phyloP scores from a whole-genome alignment of 306 rosid species.

The Vigna mungo region DNA sequence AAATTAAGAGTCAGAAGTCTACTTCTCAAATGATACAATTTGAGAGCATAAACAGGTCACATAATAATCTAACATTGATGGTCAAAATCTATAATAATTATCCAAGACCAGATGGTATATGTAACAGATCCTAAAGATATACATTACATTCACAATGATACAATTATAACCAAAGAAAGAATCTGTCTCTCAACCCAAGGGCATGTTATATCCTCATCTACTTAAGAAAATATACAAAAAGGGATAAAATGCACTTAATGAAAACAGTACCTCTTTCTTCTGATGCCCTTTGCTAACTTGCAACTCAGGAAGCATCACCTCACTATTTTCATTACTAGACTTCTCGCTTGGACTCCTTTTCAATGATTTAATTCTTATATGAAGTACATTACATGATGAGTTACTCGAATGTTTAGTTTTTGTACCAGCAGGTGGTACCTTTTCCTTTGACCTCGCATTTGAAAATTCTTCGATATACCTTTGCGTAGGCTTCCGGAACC shows the following conservation, averaged over 20 bases:
- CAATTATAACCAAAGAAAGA: neutral
- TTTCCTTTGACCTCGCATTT: constrained; percentile 57
- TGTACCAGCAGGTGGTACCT: constrained; percentile 47
- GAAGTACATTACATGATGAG: constrained; percentile 52
- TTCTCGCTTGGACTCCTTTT: constrained; percentile 57
- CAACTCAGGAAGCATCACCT: constrained; percentile 56
- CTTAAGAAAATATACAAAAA: constrained; percentile 32
- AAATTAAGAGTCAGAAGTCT: neutral
- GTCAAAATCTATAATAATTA: constrained; percentile 27
- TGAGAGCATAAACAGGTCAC: neutral
- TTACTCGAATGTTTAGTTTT: constrained; percentile 46
- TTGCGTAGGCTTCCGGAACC: constrained; percentile 79
- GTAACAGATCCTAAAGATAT: constrained; percentile 1
- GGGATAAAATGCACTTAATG: constrained; percentile 12
- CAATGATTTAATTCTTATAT: constrained; percentile 49
- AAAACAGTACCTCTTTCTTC: constrained; percentile 63
- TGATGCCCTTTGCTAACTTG: constrained; percentile 54
- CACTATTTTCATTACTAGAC: constrained; percentile 52
- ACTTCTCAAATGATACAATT: neutral
- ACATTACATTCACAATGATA: constrained; percentile 5
- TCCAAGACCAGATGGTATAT: constrained; percentile 10
- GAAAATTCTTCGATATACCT: constrained; percentile 83
- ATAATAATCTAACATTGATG: constrained; percentile 16
- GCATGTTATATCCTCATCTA: neutral
- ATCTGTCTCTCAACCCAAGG: neutral